Evolutionary conservation across 2,329 filamentous ascomycete genomes (phyloP).

Genomic region (Fusarium xylarioides): DNA sequence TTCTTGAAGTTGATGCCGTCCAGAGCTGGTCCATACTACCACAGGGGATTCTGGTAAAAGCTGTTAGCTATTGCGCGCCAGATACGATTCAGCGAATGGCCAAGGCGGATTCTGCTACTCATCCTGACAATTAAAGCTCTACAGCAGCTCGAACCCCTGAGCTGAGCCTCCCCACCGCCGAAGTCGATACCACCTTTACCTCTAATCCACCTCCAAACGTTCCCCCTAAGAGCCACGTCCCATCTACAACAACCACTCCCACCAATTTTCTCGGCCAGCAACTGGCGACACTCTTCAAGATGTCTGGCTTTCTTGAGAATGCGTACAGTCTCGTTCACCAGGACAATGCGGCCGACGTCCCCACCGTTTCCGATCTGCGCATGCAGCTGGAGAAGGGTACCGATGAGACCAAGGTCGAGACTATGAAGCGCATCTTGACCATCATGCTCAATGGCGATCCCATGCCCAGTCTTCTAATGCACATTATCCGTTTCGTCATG

Average conservation of each 20-base stretch:
- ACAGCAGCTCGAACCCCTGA: conserved; percentile 39
- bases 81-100: conserved; percentile 44
- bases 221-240: conserved; percentile 43
- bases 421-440: conserved; percentile 94
- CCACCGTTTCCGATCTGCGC: conserved; percentile 88
- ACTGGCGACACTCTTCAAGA: conserved; percentile 59
- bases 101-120: conserved; percentile 40
- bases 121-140: conserved; percentile 36
- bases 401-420: conserved; percentile 92
- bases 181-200: conserved; percentile 40
- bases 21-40: conserved; percentile 43
- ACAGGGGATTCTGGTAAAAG: conserved; percentile 43
- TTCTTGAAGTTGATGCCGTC: conserved; percentile 47
- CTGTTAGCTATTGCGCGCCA: conserved; percentile 44
- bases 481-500: conserved; percentile 99
- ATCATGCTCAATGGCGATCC: conserved; percentile 98
- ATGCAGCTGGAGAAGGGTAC: conserved; percentile 93
- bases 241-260: conserved; percentile 40
- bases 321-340: conserved; percentile 97
- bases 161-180: conserved; percentile 49
- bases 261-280: conserved; percentile 34
- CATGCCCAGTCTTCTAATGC: conserved; percentile 96
- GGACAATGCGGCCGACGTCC: conserved; percentile 95
- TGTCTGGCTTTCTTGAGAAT: conserved; percentile 94
- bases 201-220: conserved; percentile 38